Percentiles rank a stretch among this genome's conserved stretches.
Conservation (phyloP, 768 basidiomycete species). For the Ephemerocybe angulata region DNA sequence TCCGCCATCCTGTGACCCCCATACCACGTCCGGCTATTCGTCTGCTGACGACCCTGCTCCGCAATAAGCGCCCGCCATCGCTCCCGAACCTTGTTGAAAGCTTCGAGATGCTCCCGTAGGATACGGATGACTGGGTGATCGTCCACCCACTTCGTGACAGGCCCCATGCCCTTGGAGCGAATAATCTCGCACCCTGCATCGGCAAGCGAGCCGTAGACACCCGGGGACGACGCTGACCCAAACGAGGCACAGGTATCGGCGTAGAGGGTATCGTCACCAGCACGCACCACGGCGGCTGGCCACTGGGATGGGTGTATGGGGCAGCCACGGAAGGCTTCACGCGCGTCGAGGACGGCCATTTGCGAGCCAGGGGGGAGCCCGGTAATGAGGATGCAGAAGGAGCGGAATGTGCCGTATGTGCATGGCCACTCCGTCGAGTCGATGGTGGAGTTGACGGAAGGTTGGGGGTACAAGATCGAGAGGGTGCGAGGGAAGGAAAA, state of each 20-base stretch:
- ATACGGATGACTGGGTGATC: too few relatives aligned
- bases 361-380: background rate
- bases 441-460: background rate
- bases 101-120: too few relatives aligned
- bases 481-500: constrained; percentile 24
- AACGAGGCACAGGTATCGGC: background rate
- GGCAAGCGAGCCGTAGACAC: background rate
- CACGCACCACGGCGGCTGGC: background rate
- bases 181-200: background rate
- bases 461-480: background rate
- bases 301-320: background rate
- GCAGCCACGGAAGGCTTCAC: background rate
- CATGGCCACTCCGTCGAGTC: background rate
- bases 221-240: background rate
- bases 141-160: background rate
- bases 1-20: too few relatives aligned
- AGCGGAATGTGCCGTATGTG: too few relatives aligned
- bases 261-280: background rate
- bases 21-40: too few relatives aligned
- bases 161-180: background rate
- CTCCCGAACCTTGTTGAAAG: too few relatives aligned
- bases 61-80: too few relatives aligned
- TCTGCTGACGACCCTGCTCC: too few relatives aligned
- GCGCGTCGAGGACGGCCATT: too few relatives aligned
- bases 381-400: background rate